phyloP scores from a whole-genome alignment of 768 basidiomycete genomes.

The Pleurotus eryngii region DNA sequence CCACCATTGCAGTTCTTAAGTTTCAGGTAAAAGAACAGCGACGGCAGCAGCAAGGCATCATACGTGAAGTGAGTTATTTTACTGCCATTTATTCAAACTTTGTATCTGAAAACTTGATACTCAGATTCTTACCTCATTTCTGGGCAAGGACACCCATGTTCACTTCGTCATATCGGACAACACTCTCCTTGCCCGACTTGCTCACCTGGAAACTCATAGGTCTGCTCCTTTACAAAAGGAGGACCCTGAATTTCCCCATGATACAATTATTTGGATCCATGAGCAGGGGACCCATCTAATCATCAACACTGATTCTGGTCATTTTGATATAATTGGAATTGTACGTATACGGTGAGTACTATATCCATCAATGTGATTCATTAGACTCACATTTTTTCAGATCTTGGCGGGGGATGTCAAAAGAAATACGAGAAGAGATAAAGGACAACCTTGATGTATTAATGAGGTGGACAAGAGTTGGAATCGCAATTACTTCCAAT shows the following conservation, averaged over 20 bases:
- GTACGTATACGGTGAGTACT: background rate
- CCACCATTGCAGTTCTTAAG: conserved; percentile 1
- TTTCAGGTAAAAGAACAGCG: conserved; percentile 11
- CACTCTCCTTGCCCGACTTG: background rate
- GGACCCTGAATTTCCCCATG: background rate
- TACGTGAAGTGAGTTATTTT: background rate
- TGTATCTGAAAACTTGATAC: too few species aligned
- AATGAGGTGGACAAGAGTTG: background rate
- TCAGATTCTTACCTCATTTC: background rate
- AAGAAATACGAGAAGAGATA: background rate
- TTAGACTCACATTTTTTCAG: background rate
- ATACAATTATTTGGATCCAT: background rate
- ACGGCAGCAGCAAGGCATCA: background rate
- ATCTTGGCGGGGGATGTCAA: background rate
- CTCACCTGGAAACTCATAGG: background rate
- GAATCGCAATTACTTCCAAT: background rate
- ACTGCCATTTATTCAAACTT: too few species aligned
- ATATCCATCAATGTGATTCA: background rate
- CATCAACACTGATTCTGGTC: background rate
- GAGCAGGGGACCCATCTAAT: background rate
- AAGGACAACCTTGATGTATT: background rate
- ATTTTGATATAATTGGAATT: background rate
- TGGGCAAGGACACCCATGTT: background rate
- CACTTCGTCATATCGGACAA: background rate
- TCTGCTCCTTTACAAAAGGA: background rate